Conservation (phyloP, 129 eudicot species). For the Heracleum sosnowskyi region DNA sequence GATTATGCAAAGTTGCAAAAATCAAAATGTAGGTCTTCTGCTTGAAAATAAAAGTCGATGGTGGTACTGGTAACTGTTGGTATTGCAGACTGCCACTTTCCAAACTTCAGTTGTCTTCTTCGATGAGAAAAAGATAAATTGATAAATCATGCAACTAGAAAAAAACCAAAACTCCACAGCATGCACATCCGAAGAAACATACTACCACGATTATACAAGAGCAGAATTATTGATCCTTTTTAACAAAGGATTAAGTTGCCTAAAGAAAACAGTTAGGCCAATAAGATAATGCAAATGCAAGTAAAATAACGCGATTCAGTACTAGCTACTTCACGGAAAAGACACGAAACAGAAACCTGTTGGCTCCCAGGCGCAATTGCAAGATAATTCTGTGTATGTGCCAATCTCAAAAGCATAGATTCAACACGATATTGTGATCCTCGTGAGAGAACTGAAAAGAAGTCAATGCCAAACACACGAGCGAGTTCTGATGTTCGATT, state of each 20-base stretch:
- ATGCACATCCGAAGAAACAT: neutral
- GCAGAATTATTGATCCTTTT: neutral
- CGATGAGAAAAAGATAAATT: neutral
- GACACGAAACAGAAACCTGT: constrained; percentile 40
- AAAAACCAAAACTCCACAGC: neutral
- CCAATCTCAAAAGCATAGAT: constrained; percentile 89
- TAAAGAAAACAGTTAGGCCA: neutral
- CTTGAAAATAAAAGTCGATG: neutral
- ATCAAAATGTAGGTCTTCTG: neutral
- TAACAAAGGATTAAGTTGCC: neutral
- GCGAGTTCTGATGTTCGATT: constrained; percentile 98
- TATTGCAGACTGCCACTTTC: neutral
- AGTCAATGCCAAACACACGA: constrained; percentile 96
- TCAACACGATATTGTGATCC: constrained; percentile 99
- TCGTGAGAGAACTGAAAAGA: constrained; percentile 93
- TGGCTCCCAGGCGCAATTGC: constrained; percentile 86
- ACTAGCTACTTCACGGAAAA: constrained; percentile 5
- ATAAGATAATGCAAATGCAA: neutral
- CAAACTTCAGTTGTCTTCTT: neutral
- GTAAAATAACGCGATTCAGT: too few relatives aligned
- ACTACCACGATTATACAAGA: neutral
- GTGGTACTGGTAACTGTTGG: neutral
- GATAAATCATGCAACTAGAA: neutral
- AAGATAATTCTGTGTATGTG: constrained; percentile 86
- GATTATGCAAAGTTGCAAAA: neutral